phyloP scores from a whole-genome alignment of 1,284 basidiomycete genomes.

The Cronartium quercuum region DNA sequence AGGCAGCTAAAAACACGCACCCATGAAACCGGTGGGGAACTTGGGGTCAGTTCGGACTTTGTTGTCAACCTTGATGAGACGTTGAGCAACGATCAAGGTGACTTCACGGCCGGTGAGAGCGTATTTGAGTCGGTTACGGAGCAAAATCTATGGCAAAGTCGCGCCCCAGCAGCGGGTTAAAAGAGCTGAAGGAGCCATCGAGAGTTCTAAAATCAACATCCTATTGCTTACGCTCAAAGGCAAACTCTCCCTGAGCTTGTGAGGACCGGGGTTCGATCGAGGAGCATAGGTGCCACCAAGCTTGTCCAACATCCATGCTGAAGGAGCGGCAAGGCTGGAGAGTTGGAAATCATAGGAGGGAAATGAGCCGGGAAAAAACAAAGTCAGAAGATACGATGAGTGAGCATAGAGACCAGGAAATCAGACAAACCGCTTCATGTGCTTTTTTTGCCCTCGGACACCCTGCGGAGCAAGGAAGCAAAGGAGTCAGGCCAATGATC shows the following conservation, averaged over 20 bases:
- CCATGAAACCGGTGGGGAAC: constrained; percentile 96
- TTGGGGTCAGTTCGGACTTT: constrained; percentile 98
- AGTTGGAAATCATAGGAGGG: neutral
- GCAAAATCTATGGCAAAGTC: constrained; percentile 76
- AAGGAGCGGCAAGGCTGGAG: constrained; percentile 74
- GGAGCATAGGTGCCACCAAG: constrained; percentile 95
- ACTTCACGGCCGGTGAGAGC: constrained; percentile 95
- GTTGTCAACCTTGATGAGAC: constrained; percentile 95
- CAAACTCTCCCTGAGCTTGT: constrained; percentile 97
- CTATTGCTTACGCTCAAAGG: constrained; percentile 50
- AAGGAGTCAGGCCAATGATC: constrained; percentile 40
- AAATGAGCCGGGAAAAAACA: neutral
- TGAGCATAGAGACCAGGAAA: neutral
- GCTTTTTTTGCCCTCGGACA: constrained; percentile 89
- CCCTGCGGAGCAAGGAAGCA: constrained; percentile 40
- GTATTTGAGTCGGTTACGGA: constrained; percentile 99
- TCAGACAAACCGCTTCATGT: constrained; percentile 71
- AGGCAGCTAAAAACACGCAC: constrained; percentile 53
- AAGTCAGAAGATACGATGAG: neutral
- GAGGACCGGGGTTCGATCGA: constrained; percentile 93
- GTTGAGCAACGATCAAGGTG: constrained; percentile 87
- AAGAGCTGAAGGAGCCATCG: neutral
- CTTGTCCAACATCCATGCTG: constrained; percentile 99
- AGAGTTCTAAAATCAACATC: neutral
- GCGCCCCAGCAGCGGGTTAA: neutral